Percentiles rank a stretch among this genome's conserved stretches.
phyloP scores from a whole-genome alignment of 306 rosid species.

The Psophocarpus tetragonolobus region DNA sequence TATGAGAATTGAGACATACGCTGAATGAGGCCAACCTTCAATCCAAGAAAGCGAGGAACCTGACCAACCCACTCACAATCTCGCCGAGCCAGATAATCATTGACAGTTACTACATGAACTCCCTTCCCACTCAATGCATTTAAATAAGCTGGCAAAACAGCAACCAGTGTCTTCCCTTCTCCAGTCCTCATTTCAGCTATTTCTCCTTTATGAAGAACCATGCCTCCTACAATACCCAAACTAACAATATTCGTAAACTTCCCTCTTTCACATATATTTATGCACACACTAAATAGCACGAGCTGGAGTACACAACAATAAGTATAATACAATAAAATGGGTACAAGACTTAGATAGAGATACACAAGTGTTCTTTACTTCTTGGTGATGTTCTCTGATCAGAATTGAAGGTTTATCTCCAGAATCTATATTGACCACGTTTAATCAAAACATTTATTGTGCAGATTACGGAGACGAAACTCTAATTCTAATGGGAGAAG shows the following conservation, averaged over 20 bases:
- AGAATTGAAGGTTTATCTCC: neutral
- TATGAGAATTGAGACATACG: conserved; percentile 79
- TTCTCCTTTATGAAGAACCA: conserved; percentile 97
- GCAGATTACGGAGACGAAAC: neutral
- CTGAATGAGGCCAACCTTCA: conserved; percentile 99
- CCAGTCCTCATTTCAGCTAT: conserved; percentile 99
- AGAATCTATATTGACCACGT: neutral
- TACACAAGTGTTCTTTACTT: neutral
- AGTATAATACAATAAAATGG: neutral
- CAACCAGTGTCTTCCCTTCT: conserved; percentile 97
- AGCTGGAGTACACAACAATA: neutral
- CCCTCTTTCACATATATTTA: neutral
- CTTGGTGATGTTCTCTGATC: neutral
- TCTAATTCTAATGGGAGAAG: neutral
- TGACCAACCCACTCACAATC: conserved; percentile 99
- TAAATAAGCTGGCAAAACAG: conserved; percentile 92
- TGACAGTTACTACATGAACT: conserved; percentile 94
- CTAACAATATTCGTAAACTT: neutral
- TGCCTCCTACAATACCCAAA: conserved; percentile 67
- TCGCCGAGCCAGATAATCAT: conserved; percentile 91
- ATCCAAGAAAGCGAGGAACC: conserved; percentile 97
- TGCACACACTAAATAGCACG: neutral
- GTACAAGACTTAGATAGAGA: neutral
- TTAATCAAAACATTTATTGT: neutral
- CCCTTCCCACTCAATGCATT: conserved; percentile 93